Evolutionary conservation across 371 early-diverging fungal genomes (phyloP), one percentile per base, ranked within the genome.

Genomic region (Mortierella sp.): DNA sequence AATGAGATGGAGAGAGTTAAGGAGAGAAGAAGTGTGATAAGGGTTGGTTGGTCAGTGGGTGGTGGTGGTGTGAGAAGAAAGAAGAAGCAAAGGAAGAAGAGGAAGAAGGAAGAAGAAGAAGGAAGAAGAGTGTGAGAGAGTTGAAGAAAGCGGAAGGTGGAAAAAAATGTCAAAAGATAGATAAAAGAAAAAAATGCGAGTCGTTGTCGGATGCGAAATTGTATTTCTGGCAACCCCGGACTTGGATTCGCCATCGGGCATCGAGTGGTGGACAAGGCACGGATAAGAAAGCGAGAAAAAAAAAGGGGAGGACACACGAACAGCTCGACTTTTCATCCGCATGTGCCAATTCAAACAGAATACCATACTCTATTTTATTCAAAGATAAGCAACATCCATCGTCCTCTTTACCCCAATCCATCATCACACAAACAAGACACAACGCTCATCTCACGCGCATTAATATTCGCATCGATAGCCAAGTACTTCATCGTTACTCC

Each of bases 141-240:
- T 55, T 32, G 56, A 72, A 48, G 63, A 44, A 43, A 65, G n/a
- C 41, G 74, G 63, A 63, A 70, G 54, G 56, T 63, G 54, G 12
- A 77, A 56, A 68, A 11, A 73, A 72, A 63, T 46, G 43, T 46
- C 51, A 51, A 51, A 72, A 70, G 49, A 63, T 60, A 60, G 77
- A 63, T 55, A 43, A 75, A 70, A 63, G 51, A n/a, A 38, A 49
- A 14, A n/a, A 49, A 68, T n/a, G 32, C 54, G 27, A 27, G 65
- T 58, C 49, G 24, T 11, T 32, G 32, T 60, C 68, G 68, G 54
- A n/a, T 71, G 24, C 21, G 41, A 41, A 70, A 24, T 21, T 32
- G 32, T 4, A 29, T 18, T 29, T 10, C 35, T 35, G 29, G 16
- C 63, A 35, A 32, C 63, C 63, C 63, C 63, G 63, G 63, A 35